These are phyloP conservation scores for Pichia rugopelliculosa DNA, from an alignment of 805 yeast genomes.

Conservation along the genomic window DNA sequence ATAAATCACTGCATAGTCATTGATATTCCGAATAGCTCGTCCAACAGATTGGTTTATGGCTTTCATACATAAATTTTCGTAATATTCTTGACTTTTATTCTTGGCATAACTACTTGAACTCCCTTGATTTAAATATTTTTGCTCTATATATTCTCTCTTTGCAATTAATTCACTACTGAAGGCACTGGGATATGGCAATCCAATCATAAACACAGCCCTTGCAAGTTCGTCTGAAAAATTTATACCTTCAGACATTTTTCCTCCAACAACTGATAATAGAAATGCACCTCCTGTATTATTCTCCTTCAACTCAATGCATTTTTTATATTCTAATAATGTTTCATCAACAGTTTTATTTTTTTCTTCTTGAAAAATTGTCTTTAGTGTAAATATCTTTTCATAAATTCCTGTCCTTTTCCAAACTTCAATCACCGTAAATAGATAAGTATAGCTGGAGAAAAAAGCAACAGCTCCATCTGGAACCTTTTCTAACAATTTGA, in stretches of 20 bases:
- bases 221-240: constrained; percentile 86
- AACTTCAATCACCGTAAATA: constrained; percentile 38
- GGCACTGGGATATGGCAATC: constrained; percentile 84
- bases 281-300: constrained; percentile 46
- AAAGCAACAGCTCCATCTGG: constrained; percentile 79
- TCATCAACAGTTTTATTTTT: constrained; percentile 36
- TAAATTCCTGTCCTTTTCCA: constrained; percentile 45
- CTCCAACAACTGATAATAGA: constrained; percentile 83
- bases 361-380: constrained; percentile 53
- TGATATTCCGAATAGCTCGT: constrained; percentile 76
- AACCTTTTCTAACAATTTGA: constrained; percentile 34
- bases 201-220: constrained; percentile 77
- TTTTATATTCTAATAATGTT: constrained; percentile 45
- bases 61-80: constrained; percentile 83
- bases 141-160: constrained; percentile 56
- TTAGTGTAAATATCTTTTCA: constrained; percentile 30
- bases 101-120: constrained; percentile 39
- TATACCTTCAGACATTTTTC: constrained; percentile 88
- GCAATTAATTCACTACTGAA: constrained; percentile 76
- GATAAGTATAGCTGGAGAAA: constrained; percentile 76
- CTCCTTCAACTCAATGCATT: constrained; percentile 27
- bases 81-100: constrained; percentile 45
- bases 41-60: constrained; percentile 92
- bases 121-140: constrained; percentile 40
- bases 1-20: constrained; percentile 72